These are phyloP conservation scores for Plasmodium reichenowi DNA, from an alignment of 169 alveolate genomes.

Conservation along the genomic window DNA sequence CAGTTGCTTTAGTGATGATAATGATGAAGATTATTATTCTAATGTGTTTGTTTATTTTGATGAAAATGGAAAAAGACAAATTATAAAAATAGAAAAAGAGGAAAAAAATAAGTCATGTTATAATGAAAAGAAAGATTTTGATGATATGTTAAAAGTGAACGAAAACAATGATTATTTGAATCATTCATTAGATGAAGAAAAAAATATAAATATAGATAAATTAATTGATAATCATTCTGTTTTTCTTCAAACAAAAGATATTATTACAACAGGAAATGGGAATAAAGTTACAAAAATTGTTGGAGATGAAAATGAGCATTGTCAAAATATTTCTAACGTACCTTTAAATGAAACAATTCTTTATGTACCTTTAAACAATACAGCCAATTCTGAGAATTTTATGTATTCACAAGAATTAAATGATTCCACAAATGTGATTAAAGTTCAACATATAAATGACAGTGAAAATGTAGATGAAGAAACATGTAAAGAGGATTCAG, in stretches of 20 bases:
- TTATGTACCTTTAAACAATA: neutral
- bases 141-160: slow-evolving; percentile 32
- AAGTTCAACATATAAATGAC: neutral
- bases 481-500: slow-evolving; percentile 21
- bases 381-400: neutral
- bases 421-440: slow-evolving; percentile 2
- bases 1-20: slow-evolving; percentile 13
- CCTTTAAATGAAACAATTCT: no score
- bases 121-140: slow-evolving; percentile 8
- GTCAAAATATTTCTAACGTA: no score
- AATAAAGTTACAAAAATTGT: slow-evolving; percentile 55
- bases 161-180: slow-evolving; percentile 6
- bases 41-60: slow-evolving; percentile 48
- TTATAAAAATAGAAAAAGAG: slow-evolving; percentile 36
- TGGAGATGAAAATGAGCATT: slow-evolving; percentile 30
- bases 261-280: neutral
- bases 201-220: slow-evolving; percentile 63
- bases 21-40: slow-evolving; percentile 53
- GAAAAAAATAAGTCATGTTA: neutral
- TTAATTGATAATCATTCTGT: slow-evolving; percentile 74
- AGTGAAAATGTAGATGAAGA: neutral
- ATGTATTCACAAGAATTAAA: slow-evolving; percentile 13
- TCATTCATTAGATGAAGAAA: slow-evolving; percentile 65
- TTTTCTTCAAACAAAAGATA: slow-evolving; percentile 77
- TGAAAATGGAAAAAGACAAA: slow-evolving; percentile 80